Evolutionary conservation across 768 basidiomycete genomes (phyloP), one percentile per base, ranked within the genome.

Genomic region (Leucosporidium creatinivorum): DNA sequence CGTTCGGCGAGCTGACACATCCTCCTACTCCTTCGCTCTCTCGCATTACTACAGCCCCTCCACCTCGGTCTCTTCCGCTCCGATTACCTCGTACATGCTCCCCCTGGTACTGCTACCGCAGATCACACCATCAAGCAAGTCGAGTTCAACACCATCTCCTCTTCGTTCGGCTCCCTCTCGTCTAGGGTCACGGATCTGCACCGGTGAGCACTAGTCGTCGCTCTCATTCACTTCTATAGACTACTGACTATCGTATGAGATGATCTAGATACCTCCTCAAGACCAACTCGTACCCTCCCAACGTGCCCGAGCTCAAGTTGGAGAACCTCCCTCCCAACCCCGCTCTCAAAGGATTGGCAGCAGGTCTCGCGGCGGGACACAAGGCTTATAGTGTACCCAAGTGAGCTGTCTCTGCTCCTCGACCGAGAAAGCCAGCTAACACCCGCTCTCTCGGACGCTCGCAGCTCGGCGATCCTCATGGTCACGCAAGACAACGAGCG

Each of bases 111-210:
- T 74, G 81, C 19, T 78, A 80, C 9, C 23, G 61, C 54, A 10
- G n/a, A 60, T 19, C n/a, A 72, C n/a, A 62, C 73, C n/a, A 78
- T 99, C 69, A 94, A 93, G 77, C 94, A 99, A 79, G 94, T 98
- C 51, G 94, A 99, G 77, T 96, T 97, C 80, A 99, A 99, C 76
- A 96, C 94, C 13, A 93, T 97, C 69, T 91, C 93, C 3, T 85
- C 87, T 0, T 93, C 92, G 0, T 94, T 97, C 77, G 94, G 92
- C 0, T 75, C 86, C 1, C 81, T 97, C 19, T 89, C 89, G 0
- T 81, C 89, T 82, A 81, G 48, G 23, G 80, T 82, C 15, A 82
- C 87, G 5, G 84, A 85, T 28, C 77, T 97, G 76, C 94, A 98
- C 78, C 82, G 86, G 91, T 92, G 72, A 58, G 80, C 28, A n/a